phyloP scores from a whole-genome alignment of 768 basidiomycete genomes.

The Podaxis sp. region DNA sequence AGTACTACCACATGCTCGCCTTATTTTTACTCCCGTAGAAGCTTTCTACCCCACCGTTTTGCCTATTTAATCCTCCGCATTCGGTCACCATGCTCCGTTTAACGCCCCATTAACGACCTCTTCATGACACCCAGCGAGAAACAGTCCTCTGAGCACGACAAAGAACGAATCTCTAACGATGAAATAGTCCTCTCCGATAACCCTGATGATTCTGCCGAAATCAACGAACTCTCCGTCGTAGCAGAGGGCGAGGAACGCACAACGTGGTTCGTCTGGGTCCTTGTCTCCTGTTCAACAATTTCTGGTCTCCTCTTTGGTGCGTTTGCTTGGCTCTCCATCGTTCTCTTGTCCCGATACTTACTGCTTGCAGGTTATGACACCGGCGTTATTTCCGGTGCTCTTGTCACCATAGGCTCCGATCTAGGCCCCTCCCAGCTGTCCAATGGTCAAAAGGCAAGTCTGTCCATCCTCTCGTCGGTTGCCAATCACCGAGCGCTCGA shows the following conservation, averaged over 20 bases:
- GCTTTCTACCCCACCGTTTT: not conserved
- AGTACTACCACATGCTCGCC: not conserved
- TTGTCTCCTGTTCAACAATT: constrained; percentile 73
- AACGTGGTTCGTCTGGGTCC: constrained; percentile 76
- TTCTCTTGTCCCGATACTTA: not conserved
- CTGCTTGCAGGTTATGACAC: constrained; percentile 70
- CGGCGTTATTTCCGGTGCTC: constrained; percentile 78
- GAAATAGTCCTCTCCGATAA: not conserved
- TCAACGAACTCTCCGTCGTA: constrained; percentile 58
- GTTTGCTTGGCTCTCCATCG: constrained; percentile 20
- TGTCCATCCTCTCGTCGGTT: not conserved
- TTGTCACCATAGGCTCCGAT: constrained; percentile 70
- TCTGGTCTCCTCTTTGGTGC: constrained; percentile 75
- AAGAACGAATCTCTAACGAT: not conserved
- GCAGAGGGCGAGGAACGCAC: constrained; percentile 67
- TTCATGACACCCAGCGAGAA: constrained; percentile 10
- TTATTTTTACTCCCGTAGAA: not conserved
- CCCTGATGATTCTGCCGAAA: constrained; percentile 43
- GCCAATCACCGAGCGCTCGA: not conserved
- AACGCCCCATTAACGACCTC: not conserved
- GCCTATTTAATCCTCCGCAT: not conserved
- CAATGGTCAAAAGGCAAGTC: constrained; percentile 58
- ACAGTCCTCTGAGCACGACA: constrained; percentile 8
- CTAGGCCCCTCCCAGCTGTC: constrained; percentile 58
- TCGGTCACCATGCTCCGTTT: not conserved